A percentile compares a stretch with the other conserved stretches of the same genome.
phyloP scores from a whole-genome alignment of 139 green algal genomes.

The Medakamo hakoo region DNA sequence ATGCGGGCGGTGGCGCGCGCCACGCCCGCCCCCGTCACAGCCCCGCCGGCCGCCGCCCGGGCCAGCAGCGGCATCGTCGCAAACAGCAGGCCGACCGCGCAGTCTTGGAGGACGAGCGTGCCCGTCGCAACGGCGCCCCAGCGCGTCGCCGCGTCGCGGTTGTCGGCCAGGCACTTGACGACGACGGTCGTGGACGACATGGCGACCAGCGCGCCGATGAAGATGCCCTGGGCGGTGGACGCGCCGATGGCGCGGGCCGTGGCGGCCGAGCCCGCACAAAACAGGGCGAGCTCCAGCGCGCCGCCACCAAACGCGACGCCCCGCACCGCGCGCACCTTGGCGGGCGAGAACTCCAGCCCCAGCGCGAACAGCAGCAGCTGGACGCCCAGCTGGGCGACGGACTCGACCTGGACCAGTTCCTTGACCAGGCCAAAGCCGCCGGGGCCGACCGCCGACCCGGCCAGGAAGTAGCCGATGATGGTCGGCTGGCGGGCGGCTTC shows the following conservation, averaged over 20 bases:
- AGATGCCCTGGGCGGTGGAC: constrained; percentile 43
- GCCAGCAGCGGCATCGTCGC: constrained; percentile 76
- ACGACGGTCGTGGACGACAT: constrained; percentile 76
- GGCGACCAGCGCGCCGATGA: constrained; percentile 75
- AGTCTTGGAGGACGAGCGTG: constrained; percentile 83
- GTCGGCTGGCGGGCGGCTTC: constrained; percentile 68
- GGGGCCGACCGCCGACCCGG: constrained; percentile 73
- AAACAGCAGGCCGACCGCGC: constrained; percentile 84
- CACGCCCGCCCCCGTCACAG: constrained; percentile 1
- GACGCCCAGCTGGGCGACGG: constrained; percentile 86
- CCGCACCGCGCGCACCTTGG: constrained; percentile 63
- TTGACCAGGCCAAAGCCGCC: constrained; percentile 70
- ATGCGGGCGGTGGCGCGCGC: constrained; percentile 12
- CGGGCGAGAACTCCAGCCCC: constrained; percentile 77
- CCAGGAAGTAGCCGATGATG: constrained; percentile 93
- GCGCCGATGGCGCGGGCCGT: constrained; percentile 2
- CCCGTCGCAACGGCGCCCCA: constrained; percentile 83
- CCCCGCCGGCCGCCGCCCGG: constrained; percentile 4
- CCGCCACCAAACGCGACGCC: constrained; percentile 66
- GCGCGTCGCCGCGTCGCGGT: constrained; percentile 21
- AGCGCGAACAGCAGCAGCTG: constrained; percentile 89
- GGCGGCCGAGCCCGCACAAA: constrained; percentile 16
- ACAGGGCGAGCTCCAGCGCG: constrained; percentile 19
- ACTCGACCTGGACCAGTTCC: constrained; percentile 58
- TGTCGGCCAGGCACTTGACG: constrained; percentile 69